Base-by-base conservation (phyloP, 148 eudicot species). In the Chenopodium berlandieri region DNA sequence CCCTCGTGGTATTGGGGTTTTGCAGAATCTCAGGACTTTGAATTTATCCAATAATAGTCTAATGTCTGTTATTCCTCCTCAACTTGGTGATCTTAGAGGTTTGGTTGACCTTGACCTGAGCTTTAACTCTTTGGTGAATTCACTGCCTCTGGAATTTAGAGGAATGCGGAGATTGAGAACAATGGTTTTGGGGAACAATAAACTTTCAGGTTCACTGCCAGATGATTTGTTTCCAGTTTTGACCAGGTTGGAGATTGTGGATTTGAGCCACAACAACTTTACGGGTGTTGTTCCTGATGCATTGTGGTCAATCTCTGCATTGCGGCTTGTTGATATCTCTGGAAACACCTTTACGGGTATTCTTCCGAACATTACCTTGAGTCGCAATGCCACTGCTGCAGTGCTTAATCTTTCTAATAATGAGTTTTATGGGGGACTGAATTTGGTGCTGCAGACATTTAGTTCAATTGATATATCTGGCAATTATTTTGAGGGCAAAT, bases 101-200 rank as follows among this genome's bases (percentile, higher is more conserved):
- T 85, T 96, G 79, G 88, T 94, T 89, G 95, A 88, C 86, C 98
- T 96, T 86, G 97, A 96, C 88, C 95, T 96, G 74, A 87, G 97
- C 78, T 80, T 52, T 66, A 96, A 96, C 86, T 47, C 87, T 77
- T 74, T 96, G 47, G 75, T 84, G 60, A 90, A 87, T 68, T 68
- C 87, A 1, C 72, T 96, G 83, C 95, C 92, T 3, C 52, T 64
- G n/a, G 94, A 90, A 54, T 89, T 96, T 75, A 88, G 84, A 13
- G 92, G 91, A 63, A 76, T 94, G 87, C 89, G 83, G 85, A 92
- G 75, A 56, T 81, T 96, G 90, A 91, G 79, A 82, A 88, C 72
- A n/a, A 75, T 95, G 86, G 69, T 78, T 32, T 2, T 95, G 75
- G 90, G 93, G 82, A 82, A 88, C 69, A 95, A 95, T 81, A 71